These are phyloP conservation scores for Taphrina deformans DNA, from an alignment of 1,139 yeast genomes.

Conservation along the genomic window DNA sequence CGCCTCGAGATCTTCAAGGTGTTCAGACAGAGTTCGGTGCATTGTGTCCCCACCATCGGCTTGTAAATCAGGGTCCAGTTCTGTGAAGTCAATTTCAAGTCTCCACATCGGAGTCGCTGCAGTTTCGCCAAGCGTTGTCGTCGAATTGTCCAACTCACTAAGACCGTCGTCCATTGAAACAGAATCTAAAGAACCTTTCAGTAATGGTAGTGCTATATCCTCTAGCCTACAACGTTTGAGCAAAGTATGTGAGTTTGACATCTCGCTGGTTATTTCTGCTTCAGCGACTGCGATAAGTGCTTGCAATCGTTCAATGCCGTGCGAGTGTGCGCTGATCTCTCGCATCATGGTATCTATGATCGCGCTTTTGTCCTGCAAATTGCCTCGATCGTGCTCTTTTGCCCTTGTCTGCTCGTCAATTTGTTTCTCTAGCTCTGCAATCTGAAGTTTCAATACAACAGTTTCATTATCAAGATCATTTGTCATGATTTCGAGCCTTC, in stretches of 20 bases:
- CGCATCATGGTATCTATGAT: conserved; percentile 25
- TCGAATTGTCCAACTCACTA: background rate
- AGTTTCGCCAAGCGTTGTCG: conserved; percentile 5
- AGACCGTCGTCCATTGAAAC: conserved; percentile 48
- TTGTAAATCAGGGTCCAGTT: conserved; percentile 52
- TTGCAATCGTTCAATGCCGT: background rate
- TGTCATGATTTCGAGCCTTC: background rate
- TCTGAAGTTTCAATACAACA: background rate
- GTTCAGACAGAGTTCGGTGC: conserved; percentile 49
- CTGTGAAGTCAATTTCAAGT: conserved; percentile 59
- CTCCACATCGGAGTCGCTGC: conserved; percentile 48
- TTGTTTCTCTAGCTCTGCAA: background rate
- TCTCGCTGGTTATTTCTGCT: background rate
- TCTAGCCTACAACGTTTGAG: conserved; percentile 76
- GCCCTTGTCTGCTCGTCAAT: background rate
- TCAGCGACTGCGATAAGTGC: background rate
- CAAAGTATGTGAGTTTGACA: conserved; percentile 51
- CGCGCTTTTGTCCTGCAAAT: conserved; percentile 26
- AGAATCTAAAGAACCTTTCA: conserved; percentile 57
- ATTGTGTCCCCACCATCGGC: conserved; percentile 45
- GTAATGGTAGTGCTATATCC: conserved; percentile 64
- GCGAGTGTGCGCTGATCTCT: background rate
- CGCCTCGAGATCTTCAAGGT: conserved; percentile 57
- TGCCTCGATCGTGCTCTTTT: background rate
- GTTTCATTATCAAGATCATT: background rate